phyloP scores from a whole-genome alignment of 768 basidiomycete species.

The Boletus pseudo-olivaceus region DNA sequence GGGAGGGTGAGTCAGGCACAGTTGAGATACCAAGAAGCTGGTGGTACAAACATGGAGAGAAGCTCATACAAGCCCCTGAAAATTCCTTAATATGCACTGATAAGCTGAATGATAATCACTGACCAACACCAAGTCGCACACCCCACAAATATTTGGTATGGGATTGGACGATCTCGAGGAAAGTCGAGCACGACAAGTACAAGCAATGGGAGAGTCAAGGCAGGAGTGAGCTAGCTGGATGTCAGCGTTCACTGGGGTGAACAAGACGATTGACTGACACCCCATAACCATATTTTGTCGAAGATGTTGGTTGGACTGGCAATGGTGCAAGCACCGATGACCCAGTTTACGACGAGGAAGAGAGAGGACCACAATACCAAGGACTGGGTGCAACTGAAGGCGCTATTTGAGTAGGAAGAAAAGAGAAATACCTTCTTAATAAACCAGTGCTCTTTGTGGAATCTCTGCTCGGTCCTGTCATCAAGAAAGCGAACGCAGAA shows the following conservation, averaged over 20 bases:
- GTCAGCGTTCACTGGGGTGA: not conserved
- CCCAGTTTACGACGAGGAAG: constrained; percentile 70
- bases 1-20: constrained; percentile 8
- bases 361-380: constrained; percentile 60
- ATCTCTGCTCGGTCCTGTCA: constrained; percentile 49
- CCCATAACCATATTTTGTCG: constrained; percentile 64
- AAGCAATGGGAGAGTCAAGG: constrained; percentile 59
- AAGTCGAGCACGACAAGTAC: constrained; percentile 68
- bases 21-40: not conserved
- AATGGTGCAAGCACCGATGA: constrained; percentile 53
- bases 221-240: constrained; percentile 47
- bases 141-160: constrained; percentile 61
- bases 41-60: constrained; percentile 38
- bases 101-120: constrained; percentile 13
- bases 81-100: constrained; percentile 9
- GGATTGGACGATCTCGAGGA: constrained; percentile 54
- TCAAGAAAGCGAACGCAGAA: constrained; percentile 63
- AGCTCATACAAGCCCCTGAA: constrained; percentile 59
- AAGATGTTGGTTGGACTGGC: constrained; percentile 40
- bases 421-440: constrained; percentile 45
- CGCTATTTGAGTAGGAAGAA: not conserved
- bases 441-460: constrained; percentile 69
- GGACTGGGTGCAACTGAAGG: constrained; percentile 29
- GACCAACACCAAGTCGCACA: constrained; percentile 66
- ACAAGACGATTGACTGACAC: constrained; percentile 33